Evolutionary conservation across 1,284 basidiomycete genomes (phyloP), one percentile per base, ranked within the genome.

Genomic region (Phenoliferia sp.): DNA sequence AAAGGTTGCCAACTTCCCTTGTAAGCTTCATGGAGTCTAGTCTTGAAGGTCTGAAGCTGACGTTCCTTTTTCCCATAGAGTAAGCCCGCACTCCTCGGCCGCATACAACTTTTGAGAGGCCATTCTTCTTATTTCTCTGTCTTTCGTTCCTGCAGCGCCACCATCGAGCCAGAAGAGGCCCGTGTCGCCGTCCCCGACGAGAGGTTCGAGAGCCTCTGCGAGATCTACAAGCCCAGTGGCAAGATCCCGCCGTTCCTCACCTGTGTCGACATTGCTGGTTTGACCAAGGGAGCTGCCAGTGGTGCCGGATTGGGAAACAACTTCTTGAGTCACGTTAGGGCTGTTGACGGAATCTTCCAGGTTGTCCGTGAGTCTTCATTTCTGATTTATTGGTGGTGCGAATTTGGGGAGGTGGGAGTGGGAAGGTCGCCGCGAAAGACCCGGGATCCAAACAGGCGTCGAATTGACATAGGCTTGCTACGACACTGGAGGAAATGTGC

Each of bases 281-380:
- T 99, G 62, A 98, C 95, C 50, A 75, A 92, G 85, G 92, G 96
- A 74, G 96, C 96, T 1, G 97, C 94, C 17, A 98, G 95, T 48
- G 96, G 96, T 78, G 96, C 92, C 64, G 96, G 96, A 80, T 87
- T 99, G 59, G 96, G 96, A 59, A 99, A 99, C 79, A 88, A 93
- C 55, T 99, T 99, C 85, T 83, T 99, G 81, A 94, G 92, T 36
- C 93, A 99, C 80, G 95, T 99, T 61, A 90, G 96, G 68, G 90
- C 95, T 31, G 96, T 99, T 71, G 96, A 99, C 79, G 96, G 96
- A 78, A 99, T 99, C 79, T 99, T 99, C 85, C 96, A 99, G 80
- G 89, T 98, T 71, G 88, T 99, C 65, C 91, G 96, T 75, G 35
- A 64, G 74, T 70, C 39, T 44, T 19, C 22, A 52, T 34, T 52